These are phyloP conservation scores for Heliosperma pusillum DNA, from an alignment of 148 eudicot genomes.

Conservation along the genomic window DNA sequence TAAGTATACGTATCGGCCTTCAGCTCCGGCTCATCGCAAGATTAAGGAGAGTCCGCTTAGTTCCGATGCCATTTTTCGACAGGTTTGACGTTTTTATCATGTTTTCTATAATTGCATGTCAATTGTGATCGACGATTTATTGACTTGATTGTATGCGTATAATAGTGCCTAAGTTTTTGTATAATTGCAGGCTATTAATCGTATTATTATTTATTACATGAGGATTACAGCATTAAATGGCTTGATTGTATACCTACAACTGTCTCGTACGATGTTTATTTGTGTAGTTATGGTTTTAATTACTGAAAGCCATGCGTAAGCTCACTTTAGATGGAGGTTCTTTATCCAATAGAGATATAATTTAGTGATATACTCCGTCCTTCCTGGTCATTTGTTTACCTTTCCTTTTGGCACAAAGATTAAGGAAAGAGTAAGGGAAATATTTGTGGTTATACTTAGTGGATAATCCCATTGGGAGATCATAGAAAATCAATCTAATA, in stretches of 20 bases:
- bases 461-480: too few relatives aligned
- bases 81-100: constrained; percentile 36
- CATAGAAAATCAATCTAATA: too few relatives aligned
- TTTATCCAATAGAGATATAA: neutral
- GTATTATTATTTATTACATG: too few relatives aligned
- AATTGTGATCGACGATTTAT: too few relatives aligned
- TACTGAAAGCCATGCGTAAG: neutral
- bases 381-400: too few relatives aligned
- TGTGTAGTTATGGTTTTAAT: neutral
- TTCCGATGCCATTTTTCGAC: constrained; percentile 86
- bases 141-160: neutral
- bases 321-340: neutral
- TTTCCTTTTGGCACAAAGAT: too few relatives aligned
- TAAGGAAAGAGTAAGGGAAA: too few relatives aligned
- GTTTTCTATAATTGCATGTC: too few relatives aligned
- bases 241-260: neutral
- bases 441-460: too few relatives aligned
- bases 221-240: neutral
- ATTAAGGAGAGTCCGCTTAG: constrained; percentile 89
- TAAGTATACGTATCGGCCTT: constrained; percentile 53
- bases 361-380: too few relatives aligned
- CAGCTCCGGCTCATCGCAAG: constrained; percentile 77
- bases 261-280: neutral
- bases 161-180: neutral
- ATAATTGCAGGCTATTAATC: neutral